phyloP scores from a whole-genome alignment of 2,329 filamentous ascomycete genomes.

The Fusarium xyrophilum region DNA sequence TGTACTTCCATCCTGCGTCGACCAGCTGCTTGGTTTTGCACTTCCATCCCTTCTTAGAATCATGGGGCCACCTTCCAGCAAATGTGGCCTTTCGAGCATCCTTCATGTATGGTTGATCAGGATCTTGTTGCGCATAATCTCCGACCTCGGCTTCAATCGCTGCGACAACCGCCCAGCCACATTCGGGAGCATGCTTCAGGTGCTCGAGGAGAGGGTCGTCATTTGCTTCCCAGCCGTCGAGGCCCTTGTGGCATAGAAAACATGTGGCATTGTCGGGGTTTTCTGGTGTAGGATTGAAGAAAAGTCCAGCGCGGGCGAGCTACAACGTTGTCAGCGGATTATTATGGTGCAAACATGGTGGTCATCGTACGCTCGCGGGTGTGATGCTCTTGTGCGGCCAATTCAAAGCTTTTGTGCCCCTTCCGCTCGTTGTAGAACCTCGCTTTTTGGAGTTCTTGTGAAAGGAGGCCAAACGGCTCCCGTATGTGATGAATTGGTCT shows the following conservation, averaged over 20 bases:
- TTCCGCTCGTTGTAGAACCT: conserved; percentile 66
- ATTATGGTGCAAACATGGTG: background rate
- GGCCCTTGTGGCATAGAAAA: conserved; percentile 81
- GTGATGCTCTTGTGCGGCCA: conserved; percentile 74
- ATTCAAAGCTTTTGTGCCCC: conserved; percentile 61
- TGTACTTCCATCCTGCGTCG: conserved; percentile 93
- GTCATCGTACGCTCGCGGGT: conserved; percentile 42
- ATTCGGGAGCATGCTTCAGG: conserved; percentile 79
- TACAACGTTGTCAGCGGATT: conserved; percentile 50
- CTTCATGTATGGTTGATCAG: conserved; percentile 72
- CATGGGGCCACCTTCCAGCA: conserved; percentile 85
- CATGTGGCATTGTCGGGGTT: conserved; percentile 89
- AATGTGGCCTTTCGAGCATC: conserved; percentile 86
- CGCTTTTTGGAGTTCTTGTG: conserved; percentile 71
- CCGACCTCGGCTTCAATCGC: conserved; percentile 67
- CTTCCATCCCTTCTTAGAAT: conserved; percentile 85
- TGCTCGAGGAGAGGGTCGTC: conserved; percentile 88
- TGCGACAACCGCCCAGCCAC: conserved; percentile 83
- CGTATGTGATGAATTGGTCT: conserved; percentile 66
- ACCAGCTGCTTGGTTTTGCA: conserved; percentile 92
- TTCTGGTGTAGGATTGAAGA: conserved; percentile 76
- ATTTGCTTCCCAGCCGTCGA: conserved; percentile 90
- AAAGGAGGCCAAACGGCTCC: conserved; percentile 84
- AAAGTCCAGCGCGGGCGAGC: conserved; percentile 92
- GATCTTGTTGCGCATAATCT: conserved; percentile 74